These are phyloP conservation scores for button mushroom (Agaricus bisporus) DNA, from an alignment of 768 basidiomycete genomes.

Conservation along the genomic window DNA sequence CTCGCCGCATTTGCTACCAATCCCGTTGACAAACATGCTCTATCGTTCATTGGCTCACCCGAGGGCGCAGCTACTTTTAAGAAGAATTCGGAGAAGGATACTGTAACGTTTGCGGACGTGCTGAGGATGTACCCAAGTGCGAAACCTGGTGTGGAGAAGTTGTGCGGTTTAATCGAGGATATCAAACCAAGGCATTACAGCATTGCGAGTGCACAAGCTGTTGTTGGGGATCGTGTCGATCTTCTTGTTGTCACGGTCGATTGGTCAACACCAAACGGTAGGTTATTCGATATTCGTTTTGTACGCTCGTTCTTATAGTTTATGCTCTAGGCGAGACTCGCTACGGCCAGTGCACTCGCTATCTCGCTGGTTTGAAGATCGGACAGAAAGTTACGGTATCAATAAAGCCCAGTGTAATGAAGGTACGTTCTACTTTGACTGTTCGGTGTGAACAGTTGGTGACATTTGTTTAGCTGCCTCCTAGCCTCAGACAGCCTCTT, in stretches of 20 bases:
- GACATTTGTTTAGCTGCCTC: conserved; percentile 58
- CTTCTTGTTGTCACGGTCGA: conserved; percentile 94
- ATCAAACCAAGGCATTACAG: conserved; percentile 98
- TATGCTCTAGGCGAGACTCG: conserved; percentile 52
- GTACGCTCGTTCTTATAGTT: conserved; percentile 3
- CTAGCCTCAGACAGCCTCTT: conserved; percentile 77
- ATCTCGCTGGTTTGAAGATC: conserved; percentile 74
- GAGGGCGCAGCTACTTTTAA: conserved; percentile 93
- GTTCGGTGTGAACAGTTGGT: neutral
- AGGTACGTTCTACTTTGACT: conserved; percentile 41
- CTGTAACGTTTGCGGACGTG: conserved; percentile 88
- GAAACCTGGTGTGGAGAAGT: conserved; percentile 71
- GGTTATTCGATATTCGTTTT: conserved; percentile 18
- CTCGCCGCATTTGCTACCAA: conserved; percentile 70
- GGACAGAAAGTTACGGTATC: conserved; percentile 96
- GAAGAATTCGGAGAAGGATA: conserved; percentile 92
- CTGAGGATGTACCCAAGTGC: conserved; percentile 73
- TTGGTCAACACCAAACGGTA: conserved; percentile 83
- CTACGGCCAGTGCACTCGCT: conserved; percentile 95
- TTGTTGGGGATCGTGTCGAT: conserved; percentile 92
- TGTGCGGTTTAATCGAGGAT: conserved; percentile 88
- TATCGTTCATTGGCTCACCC: conserved; percentile 89
- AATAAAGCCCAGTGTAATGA: conserved; percentile 99
- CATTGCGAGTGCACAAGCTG: conserved; percentile 93
- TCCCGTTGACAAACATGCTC: conserved; percentile 66